Conservation (phyloP, 805 yeast species). For the Metahyphopichia silvanorum region DNA sequence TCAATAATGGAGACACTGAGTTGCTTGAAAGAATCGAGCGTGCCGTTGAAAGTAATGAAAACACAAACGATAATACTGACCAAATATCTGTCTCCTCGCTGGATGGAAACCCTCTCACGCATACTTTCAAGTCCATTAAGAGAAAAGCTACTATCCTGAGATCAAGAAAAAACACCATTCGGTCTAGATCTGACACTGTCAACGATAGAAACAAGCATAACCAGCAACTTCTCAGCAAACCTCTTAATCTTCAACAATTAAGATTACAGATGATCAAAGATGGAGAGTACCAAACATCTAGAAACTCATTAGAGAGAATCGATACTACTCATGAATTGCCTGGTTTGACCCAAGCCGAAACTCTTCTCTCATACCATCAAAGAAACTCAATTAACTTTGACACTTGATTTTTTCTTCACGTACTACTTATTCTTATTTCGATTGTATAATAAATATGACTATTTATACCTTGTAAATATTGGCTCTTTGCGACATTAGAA, state of each 20-base stretch:
- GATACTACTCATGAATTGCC: conserved; percentile 46
- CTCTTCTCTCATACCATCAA: conserved; percentile 41
- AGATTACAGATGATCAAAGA: conserved; percentile 34
- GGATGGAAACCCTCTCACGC: conserved; percentile 14
- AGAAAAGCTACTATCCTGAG: conserved; percentile 26
- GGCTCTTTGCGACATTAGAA: too few species aligned
- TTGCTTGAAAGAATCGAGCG: conserved; percentile 31
- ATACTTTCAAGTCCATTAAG: conserved; percentile 33
- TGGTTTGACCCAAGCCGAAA: conserved; percentile 49
- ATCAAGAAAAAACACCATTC: conserved; percentile 18
- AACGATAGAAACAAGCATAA: conserved; percentile 21
- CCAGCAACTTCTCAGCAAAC: conserved; percentile 12
- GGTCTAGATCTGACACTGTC: conserved; percentile 11
- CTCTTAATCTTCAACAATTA: conserved; percentile 30
- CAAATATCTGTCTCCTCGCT: conserved; percentile 3
- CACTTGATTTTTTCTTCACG: neutral
- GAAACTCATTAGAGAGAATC: conserved; percentile 38
- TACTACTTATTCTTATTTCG: neutral
- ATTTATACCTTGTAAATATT: neutral
- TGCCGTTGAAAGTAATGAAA: conserved; percentile 12
- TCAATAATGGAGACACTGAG: conserved; percentile 32
- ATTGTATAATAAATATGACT: neutral
- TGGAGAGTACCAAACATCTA: conserved; percentile 33
- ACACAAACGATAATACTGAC: conserved; percentile 6
- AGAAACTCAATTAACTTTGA: conserved; percentile 31